These are phyloP conservation scores for Hymenoscyphus occultus DNA, from an alignment of 2,329 filamentous ascomycete genomes.

Conservation along the genomic window DNA sequence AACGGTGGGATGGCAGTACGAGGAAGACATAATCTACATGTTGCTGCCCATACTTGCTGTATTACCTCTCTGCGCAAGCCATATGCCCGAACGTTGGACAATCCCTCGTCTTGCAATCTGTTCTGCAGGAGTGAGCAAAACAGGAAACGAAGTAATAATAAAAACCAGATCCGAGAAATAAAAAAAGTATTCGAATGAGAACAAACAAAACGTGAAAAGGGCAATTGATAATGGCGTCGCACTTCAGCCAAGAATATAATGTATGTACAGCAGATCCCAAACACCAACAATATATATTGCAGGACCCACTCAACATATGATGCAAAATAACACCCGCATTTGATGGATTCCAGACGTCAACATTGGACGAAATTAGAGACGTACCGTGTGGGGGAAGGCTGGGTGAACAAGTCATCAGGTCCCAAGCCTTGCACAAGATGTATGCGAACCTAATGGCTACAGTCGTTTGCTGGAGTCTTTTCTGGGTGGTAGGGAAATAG, in stretches of 20 bases:
- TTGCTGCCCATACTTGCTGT: neutral
- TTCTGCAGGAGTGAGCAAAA: neutral
- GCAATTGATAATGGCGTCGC: neutral
- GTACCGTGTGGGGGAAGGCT: neutral
- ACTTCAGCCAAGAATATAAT: neutral
- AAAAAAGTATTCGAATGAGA: neutral
- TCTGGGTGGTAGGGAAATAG: neutral
- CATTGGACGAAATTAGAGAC: neutral
- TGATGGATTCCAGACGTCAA: neutral
- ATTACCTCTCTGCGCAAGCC: neutral
- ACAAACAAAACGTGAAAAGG: neutral
- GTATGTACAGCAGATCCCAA: neutral
- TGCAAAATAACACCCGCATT: neutral
- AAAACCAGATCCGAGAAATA: neutral
- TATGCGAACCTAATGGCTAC: conserved; percentile 1
- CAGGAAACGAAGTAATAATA: neutral
- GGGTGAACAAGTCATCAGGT: conserved; percentile 3
- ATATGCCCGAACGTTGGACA: neutral
- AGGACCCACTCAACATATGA: neutral
- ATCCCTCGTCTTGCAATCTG: neutral
- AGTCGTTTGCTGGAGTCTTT: neutral
- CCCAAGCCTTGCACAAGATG: neutral
- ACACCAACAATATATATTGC: neutral
- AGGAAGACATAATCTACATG: no score
- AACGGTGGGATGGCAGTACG: neutral